Conservation (phyloP, 306 rosid genomes). For the Begonia loranthoides region DNA sequence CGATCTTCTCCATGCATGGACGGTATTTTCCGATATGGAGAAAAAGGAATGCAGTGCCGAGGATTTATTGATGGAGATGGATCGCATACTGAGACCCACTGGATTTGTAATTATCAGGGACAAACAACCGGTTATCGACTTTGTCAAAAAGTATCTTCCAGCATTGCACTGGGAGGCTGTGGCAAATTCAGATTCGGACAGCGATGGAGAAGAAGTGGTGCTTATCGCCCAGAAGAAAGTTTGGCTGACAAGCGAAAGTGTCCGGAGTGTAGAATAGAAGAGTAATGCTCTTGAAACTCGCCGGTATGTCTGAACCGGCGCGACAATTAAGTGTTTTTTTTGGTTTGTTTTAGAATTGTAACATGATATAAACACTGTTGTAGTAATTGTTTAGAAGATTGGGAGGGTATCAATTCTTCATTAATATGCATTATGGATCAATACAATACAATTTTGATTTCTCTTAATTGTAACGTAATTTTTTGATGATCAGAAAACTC, state of each 20-base stretch:
- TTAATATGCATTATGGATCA: too few species aligned
- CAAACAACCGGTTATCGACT: constrained; percentile 56
- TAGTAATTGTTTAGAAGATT: too few species aligned
- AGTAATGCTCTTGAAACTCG: neutral
- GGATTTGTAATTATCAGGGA: constrained; percentile 67
- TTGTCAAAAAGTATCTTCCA: constrained; percentile 44
- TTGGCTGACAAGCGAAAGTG: constrained; percentile 62
- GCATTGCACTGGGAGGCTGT: constrained; percentile 92
- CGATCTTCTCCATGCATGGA: constrained; percentile 84
- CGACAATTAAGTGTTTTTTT: too few species aligned
- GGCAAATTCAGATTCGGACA: constrained; percentile 46
- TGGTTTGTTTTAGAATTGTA: too few species aligned
- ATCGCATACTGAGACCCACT: constrained; percentile 71
- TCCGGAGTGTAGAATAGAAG: constrained; percentile 50
- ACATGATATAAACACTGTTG: too few species aligned
- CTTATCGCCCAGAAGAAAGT: constrained; percentile 73
- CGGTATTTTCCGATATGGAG: constrained; percentile 59
- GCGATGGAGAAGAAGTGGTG: constrained; percentile 47
- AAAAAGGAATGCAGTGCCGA: constrained; percentile 59
- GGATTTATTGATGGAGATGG: constrained; percentile 85
- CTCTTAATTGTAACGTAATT: too few species aligned
- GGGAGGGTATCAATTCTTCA: too few species aligned
- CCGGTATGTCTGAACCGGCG: too few species aligned
- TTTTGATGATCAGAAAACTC: too few species aligned
- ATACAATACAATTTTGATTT: too few species aligned